Conservation (phyloP, 2,329 filamentous ascomycete genomes). For the Nemania abortiva region DNA sequence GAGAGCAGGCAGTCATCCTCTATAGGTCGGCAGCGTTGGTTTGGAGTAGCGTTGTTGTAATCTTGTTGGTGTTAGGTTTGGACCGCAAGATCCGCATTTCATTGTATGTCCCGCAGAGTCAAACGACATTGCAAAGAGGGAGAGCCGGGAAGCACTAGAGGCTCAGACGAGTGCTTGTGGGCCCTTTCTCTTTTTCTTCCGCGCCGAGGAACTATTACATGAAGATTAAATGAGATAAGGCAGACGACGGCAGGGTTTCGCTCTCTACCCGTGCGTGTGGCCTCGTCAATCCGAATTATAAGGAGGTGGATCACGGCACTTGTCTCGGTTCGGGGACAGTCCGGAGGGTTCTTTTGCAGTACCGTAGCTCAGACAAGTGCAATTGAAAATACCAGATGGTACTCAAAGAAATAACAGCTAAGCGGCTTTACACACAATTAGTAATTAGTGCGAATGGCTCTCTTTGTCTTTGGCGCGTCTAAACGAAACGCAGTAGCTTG, state of each 20-base stretch:
- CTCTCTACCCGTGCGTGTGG: neutral
- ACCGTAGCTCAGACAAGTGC: conserved; percentile 19
- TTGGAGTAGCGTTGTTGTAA: conserved; percentile 50
- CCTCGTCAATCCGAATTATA: neutral
- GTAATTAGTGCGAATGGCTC: neutral
- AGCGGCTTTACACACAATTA: neutral
- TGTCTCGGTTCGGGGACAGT: neutral
- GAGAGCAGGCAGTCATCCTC: conserved; percentile 37
- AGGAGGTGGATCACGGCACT: neutral
- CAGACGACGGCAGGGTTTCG: neutral
- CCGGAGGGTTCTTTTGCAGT: conserved; percentile 11
- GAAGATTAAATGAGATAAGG: conserved; percentile 9
- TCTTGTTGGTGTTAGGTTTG: conserved; percentile 44
- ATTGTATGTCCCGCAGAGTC: conserved; percentile 12
- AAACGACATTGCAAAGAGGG: conserved; percentile 11
- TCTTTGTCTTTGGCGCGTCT: conserved; percentile 4
- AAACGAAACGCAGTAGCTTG: conserved; percentile 8
- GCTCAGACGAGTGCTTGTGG: neutral
- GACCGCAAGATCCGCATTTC: conserved; percentile 26
- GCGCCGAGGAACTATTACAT: conserved; percentile 5
- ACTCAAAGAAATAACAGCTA: conserved; percentile 16
- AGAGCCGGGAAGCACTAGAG: neutral
- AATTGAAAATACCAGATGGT: conserved; percentile 18
- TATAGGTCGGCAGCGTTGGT: conserved; percentile 41
- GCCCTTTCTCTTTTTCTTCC: neutral